A percentile compares a stretch with the other conserved stretches of the same genome.
Evolutionary conservation across 345 rosid genomes (phyloP).

Genomic region (Turnera subulata): DNA sequence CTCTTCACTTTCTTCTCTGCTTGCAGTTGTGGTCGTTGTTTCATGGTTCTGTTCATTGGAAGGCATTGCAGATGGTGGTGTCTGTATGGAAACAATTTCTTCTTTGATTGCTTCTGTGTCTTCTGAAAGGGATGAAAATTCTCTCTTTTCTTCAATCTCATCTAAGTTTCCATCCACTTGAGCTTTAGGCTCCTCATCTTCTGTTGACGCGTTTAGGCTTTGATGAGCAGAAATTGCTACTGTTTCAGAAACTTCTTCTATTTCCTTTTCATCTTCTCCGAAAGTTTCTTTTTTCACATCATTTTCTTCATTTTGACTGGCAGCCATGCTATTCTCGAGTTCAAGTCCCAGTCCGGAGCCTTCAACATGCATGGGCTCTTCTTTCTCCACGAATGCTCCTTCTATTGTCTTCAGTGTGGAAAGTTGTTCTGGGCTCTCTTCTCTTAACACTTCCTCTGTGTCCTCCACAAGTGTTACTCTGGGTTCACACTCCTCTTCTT

Average conservation of each 20-base stretch:
- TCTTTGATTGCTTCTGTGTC: neutral
- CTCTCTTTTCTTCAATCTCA: constrained; percentile 10
- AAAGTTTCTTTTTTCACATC: neutral
- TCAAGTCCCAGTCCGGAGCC: neutral
- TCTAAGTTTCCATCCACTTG: constrained; percentile 1
- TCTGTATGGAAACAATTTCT: constrained; percentile 1
- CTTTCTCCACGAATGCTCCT: constrained; percentile 9
- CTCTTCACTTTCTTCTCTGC: constrained; percentile 1
- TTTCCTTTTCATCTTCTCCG: neutral
- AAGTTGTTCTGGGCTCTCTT: neutral
- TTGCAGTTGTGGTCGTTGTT: constrained; percentile 12
- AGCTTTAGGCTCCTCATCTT: constrained; percentile 7
- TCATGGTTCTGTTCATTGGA: constrained; percentile 3
- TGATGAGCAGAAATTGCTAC: neutral
- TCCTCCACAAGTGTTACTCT: constrained; percentile 5
- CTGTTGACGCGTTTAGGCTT: neutral
- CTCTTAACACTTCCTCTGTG: neutral
- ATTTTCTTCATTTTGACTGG: constrained; percentile 4
- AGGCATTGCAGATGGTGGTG: constrained; percentile 1
- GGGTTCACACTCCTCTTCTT: neutral
- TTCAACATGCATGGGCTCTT: neutral
- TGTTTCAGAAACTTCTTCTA: neutral
- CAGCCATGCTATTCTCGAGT: neutral
- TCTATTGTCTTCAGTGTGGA: constrained; percentile 11
- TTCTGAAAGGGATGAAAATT: neutral